These are phyloP conservation scores for Scleroderma citrinum DNA, from an alignment of 768 basidiomycete genomes.

Conservation along the genomic window DNA sequence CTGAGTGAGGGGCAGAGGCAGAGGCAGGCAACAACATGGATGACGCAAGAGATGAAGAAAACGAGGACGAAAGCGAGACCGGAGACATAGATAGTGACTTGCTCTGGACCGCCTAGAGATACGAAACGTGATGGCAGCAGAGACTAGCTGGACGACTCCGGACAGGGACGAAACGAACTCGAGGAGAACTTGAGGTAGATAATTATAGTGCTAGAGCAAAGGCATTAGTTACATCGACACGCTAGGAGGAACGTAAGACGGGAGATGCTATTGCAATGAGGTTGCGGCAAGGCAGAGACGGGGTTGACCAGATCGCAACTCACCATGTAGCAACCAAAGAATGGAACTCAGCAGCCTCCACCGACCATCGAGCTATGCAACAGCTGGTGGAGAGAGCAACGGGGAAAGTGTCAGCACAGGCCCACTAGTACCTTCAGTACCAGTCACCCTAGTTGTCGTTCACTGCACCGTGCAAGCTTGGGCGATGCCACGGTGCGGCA, in stretches of 20 bases:
- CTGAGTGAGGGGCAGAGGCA: constrained; percentile 31
- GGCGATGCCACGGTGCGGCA: too few species aligned
- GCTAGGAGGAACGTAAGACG: constrained; percentile 9
- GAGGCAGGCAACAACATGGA: constrained; percentile 36
- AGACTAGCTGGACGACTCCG: constrained; percentile 14
- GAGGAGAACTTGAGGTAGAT: constrained; percentile 25
- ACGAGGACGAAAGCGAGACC: constrained; percentile 39
- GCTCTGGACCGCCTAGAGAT: constrained; percentile 28
- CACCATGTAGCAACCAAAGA: too few species aligned
- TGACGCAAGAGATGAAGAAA: constrained; percentile 38
- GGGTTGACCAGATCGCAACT: too few species aligned
- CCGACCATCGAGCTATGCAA: too few species aligned
- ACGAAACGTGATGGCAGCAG: constrained; percentile 16
- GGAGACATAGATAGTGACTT: constrained; percentile 35
- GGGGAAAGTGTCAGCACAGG: too few species aligned
- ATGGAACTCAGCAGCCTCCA: too few species aligned
- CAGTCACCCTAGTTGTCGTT: too few species aligned
- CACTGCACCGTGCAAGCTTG: too few species aligned
- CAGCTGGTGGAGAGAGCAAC: too few species aligned
- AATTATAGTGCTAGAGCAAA: constrained; percentile 21
- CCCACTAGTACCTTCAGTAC: too few species aligned
- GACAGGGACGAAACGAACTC: constrained; percentile 20
- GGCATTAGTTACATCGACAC: constrained; percentile 13
- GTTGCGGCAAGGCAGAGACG: constrained; percentile 19
- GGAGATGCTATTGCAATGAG: constrained; percentile 18